phyloP scores from a whole-genome alignment of 768 basidiomycete genomes.

The Sarcomyxa edulis region DNA sequence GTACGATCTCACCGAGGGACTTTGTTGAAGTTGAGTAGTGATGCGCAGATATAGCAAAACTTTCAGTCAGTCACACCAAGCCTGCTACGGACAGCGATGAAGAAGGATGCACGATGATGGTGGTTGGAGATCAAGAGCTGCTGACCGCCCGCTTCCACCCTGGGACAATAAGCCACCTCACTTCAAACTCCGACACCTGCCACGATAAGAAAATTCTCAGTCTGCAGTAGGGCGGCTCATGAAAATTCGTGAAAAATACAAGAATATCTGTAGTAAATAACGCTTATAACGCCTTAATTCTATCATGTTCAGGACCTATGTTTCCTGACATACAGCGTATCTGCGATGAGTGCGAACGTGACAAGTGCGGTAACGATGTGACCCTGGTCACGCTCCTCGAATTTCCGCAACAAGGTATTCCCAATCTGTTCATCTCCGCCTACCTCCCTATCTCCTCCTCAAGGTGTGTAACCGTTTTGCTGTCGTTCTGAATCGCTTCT shows the following conservation, averaged over 20 bases:
- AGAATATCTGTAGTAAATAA: background rate
- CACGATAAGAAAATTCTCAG: background rate
- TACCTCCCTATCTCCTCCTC: too few relatives aligned
- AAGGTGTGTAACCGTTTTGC: too few relatives aligned
- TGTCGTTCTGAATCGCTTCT: too few relatives aligned
- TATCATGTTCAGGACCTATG: background rate
- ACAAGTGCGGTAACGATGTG: background rate
- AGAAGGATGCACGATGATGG: slow-evolving; percentile 32
- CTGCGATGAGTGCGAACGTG: too few relatives aligned
- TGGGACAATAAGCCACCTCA: background rate
- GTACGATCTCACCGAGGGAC: too few relatives aligned
- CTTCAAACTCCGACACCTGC: background rate
- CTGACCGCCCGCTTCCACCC: too few relatives aligned
- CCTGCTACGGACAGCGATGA: slow-evolving; percentile 33
- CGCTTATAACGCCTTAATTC: background rate
- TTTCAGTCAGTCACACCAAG: slow-evolving; percentile 48
- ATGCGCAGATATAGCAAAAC: too few relatives aligned
- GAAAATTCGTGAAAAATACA: background rate
- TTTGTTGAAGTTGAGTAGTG: too few relatives aligned
- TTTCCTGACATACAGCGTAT: too few relatives aligned
- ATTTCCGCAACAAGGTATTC: too few relatives aligned
- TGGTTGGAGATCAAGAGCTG: slow-evolving; percentile 28
- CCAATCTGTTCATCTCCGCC: too few relatives aligned
- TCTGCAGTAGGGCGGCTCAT: background rate
- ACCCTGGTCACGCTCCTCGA: too few relatives aligned